phyloP scores from a whole-genome alignment of 176 grass and related monocot genomes.

The Triticum turgidum region DNA sequence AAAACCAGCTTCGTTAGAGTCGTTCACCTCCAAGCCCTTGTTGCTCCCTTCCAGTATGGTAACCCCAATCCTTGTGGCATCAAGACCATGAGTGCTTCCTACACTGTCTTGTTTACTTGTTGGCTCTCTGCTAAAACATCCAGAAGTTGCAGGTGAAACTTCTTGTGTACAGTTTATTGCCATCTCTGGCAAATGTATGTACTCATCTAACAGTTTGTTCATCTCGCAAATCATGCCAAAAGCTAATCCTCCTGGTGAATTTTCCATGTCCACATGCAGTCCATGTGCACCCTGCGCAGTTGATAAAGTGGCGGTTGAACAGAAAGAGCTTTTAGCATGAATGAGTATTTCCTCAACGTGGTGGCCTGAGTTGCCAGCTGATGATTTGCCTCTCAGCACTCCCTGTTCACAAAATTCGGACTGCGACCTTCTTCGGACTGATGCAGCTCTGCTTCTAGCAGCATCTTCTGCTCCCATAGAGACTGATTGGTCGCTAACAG shows the following conservation, averaged over 20 bases:
- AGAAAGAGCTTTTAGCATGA: conserved; percentile 31
- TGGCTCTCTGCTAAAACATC: conserved; percentile 19
- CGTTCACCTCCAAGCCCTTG: conserved; percentile 24
- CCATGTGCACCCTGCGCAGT: conserved; percentile 10
- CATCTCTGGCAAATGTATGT: conserved; percentile 27
- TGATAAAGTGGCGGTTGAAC: conserved; percentile 25
- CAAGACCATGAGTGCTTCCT: neutral
- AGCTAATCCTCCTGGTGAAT: conserved; percentile 35
- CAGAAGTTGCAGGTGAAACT: conserved; percentile 13
- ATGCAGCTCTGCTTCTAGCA: conserved; percentile 13
- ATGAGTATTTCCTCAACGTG: conserved; percentile 4
- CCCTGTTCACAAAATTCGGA: conserved; percentile 35
- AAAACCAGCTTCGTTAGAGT: conserved; percentile 23
- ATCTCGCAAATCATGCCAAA: conserved; percentile 34
- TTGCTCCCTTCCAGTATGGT: neutral
- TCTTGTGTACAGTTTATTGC: neutral
- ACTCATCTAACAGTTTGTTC: conserved; percentile 37
- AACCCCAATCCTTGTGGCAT: neutral
- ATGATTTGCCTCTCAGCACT: conserved; percentile 10
- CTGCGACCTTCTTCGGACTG: neutral
- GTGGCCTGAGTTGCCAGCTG: conserved; percentile 1
- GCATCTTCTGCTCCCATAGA: conserved; percentile 6
- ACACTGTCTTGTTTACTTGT: conserved; percentile 31
- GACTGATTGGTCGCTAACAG: conserved; percentile 2
- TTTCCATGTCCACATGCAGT: conserved; percentile 36